Base-by-base conservation (phyloP, 352 stramenopile genomes). In the Phytophthora kernoviae region DNA sequence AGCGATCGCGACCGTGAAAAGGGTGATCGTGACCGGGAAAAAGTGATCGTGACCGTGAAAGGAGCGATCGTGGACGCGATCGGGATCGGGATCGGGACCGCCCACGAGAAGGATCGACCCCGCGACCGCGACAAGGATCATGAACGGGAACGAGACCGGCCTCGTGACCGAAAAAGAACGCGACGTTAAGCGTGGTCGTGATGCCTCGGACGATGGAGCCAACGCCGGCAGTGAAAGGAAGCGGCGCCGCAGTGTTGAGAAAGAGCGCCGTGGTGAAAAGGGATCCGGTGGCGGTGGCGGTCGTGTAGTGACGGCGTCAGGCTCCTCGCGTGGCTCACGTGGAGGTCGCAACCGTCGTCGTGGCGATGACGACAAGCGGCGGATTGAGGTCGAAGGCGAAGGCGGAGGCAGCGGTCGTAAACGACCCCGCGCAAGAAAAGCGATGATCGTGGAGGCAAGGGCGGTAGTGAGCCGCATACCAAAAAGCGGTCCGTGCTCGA, bases 401-500 rank as follows among this genome's bases (percentile, higher is more conserved):
- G 67, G 77, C 5, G 68, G 64, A 12, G 46, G 39, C 8, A 53
- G 48, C 33, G 49, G 54, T 27, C 49, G 62, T 15, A 76, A 65
- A 53, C 58, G 54, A 50, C 50, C 60, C 36, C 60, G 48, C 65
- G 65, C 50, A 79, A 75, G 58, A 79, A 75, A 67, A 76, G 68
- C 47, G 72, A 85, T 20, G 75, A 87, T 43, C 49, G 62, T 22
- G 58, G 72, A 65, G 21, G 68, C 40, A 81, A 86, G 45, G 68
- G 71, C n/a, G 79, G 77, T 22, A 71, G 75, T 24, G 81, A 91
- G 15, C 65, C 58, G 21, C 81, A 87, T 33, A 46, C 71, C 44
- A 95, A 95, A 73, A 95, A 95, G 73, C 70, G 77, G 14, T 95
- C 86, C 1, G 86, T 95, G 21, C 69, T 95, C 14, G 86, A 95